Conservation (phyloP, 129 eudicot genomes). For the Chrysanthemum makinoi region DNA sequence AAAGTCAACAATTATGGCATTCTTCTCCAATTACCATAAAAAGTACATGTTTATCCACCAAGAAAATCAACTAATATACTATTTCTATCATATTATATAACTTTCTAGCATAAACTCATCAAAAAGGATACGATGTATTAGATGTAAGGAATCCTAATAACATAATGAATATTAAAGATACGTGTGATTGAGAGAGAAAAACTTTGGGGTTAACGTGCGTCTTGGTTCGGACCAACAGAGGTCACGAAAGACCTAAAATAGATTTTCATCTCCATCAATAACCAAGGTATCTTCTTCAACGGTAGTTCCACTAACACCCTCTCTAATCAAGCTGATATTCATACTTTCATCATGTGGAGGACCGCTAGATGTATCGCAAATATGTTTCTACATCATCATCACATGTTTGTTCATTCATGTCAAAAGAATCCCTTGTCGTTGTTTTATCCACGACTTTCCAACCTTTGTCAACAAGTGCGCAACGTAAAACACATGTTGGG, state of each 20-base stretch:
- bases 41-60: too few species aligned
- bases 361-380: neutral
- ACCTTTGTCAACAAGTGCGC: too few species aligned
- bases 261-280: neutral
- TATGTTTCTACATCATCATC: slow-evolving; percentile 15
- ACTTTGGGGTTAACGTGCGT: neutral
- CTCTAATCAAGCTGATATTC: slow-evolving; percentile 5
- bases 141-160: too few species aligned
- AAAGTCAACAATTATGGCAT: too few species aligned
- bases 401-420: slow-evolving; percentile 14
- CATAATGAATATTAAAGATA: too few species aligned
- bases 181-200: neutral
- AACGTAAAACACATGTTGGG: too few species aligned
- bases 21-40: too few species aligned
- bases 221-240: neutral
- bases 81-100: too few species aligned
- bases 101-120: too few species aligned
- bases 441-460: slow-evolving; percentile 21
- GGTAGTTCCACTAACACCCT: slow-evolving; percentile 2
- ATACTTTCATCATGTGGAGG: slow-evolving; percentile 1
- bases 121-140: too few species aligned
- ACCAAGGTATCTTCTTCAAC: neutral
- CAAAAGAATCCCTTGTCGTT: slow-evolving; percentile 20
- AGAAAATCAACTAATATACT: too few species aligned
- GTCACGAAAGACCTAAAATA: neutral